A percentile compares a stretch with the other conserved stretches of the same genome.
Conservation (phyloP, 2,329 filamentous ascomycete species). For the Talaromyces albobiverticillius region DNA sequence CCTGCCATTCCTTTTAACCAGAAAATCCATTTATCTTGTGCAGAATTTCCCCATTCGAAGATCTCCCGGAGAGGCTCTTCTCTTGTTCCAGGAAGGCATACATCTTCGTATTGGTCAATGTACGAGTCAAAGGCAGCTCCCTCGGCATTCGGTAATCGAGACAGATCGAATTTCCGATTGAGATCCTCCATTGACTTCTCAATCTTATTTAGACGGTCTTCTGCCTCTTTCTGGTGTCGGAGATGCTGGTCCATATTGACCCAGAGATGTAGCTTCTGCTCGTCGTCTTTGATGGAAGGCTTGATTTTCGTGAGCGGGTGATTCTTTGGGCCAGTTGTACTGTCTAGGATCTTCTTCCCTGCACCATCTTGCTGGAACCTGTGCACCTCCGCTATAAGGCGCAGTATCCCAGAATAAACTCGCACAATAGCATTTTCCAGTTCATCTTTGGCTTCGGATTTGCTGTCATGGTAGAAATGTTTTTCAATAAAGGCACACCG, state of each 20-base stretch:
- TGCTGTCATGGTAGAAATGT: constrained; percentile 12
- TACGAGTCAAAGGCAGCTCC: constrained; percentile 24
- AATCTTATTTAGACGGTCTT: constrained; percentile 7
- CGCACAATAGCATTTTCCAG: constrained; percentile 9
- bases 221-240: constrained; percentile 7
- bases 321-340: constrained; percentile 15
- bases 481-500: constrained; percentile 16
- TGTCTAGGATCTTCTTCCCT: constrained; percentile 13
- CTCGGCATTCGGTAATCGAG: too few species aligned
- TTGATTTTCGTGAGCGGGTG: constrained; percentile 16
- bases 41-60: constrained; percentile 22
- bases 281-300: constrained; percentile 15
- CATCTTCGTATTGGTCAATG: constrained; percentile 12
- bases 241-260: constrained; percentile 14
- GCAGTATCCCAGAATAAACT: constrained; percentile 17
- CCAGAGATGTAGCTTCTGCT: constrained; percentile 11
- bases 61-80: constrained; percentile 24
- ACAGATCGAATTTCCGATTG: too few species aligned
- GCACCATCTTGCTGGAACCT: background rate
- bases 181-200: background rate
- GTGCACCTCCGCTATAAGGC: constrained; percentile 13
- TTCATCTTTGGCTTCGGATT: background rate
- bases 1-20: constrained; percentile 28
- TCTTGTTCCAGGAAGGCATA: constrained; percentile 27
- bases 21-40: constrained; percentile 24